These are phyloP conservation scores for Ophiosphaerella narmari DNA, from an alignment of 2,329 filamentous ascomycete species.

Conservation along the genomic window DNA sequence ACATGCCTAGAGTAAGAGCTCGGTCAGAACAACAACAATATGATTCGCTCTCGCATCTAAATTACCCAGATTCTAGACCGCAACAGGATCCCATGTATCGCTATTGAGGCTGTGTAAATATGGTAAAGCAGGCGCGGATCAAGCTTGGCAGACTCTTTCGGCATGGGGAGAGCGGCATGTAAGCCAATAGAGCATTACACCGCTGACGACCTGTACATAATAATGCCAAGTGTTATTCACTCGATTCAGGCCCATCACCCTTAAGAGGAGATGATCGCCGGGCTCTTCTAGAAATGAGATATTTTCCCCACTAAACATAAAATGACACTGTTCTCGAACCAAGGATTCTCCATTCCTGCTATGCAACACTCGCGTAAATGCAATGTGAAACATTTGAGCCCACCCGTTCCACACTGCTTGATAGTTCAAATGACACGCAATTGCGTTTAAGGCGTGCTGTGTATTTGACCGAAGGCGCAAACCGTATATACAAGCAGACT, in stretches of 20 bases:
- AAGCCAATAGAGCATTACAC: not conserved
- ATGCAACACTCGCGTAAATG: too few relatives aligned
- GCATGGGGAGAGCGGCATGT: not conserved
- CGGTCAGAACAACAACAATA: slow-evolving; percentile 15
- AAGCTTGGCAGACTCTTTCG: slow-evolving; percentile 1
- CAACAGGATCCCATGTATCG: slow-evolving; percentile 21
- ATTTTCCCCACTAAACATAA: too few relatives aligned
- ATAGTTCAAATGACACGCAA: not conserved
- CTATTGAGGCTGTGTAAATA: slow-evolving; percentile 25
- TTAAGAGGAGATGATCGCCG: too few relatives aligned
- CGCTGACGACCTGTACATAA: too few relatives aligned
- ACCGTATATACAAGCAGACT: too few relatives aligned
- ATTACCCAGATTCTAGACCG: slow-evolving; percentile 26
- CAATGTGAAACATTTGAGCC: too few relatives aligned
- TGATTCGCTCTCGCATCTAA: slow-evolving; percentile 6
- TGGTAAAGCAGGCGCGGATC: slow-evolving; percentile 4
- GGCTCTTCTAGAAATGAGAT: too few relatives aligned
- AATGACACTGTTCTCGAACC: too few relatives aligned
- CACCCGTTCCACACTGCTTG: not conserved
- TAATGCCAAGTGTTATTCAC: too few relatives aligned
- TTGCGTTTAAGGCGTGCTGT: not conserved
- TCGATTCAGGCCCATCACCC: too few relatives aligned
- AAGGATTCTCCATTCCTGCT: too few relatives aligned
- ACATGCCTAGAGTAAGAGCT: slow-evolving; percentile 14
- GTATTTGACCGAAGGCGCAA: not conserved